Base-by-base conservation (phyloP, 192 early-diverging fungal species). In the Bifiguratus adelaidae region DNA sequence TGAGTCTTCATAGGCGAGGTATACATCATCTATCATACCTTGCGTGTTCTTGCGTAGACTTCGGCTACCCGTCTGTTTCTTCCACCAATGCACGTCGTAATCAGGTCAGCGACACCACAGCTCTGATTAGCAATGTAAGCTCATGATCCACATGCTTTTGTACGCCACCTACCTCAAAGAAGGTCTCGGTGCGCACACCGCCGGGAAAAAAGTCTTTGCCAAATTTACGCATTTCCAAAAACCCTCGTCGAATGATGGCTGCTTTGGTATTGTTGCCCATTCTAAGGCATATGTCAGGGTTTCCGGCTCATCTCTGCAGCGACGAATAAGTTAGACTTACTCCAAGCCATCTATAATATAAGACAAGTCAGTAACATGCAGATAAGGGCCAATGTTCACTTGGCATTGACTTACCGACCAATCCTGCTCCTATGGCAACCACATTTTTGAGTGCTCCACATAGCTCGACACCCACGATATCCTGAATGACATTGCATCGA, bases 401-500 rank as follows among this genome's bases (percentile, higher is more conserved):
- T n/a, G n/a, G n/a, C n/a, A n/a, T n/a, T n/a, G n/a, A n/a, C n/a
- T n/a, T n/a, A n/a, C n/a, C n/a, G n/a, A n/a, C n/a, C n/a, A 95
- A 67, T 22, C 95, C 92, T 6, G 89, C 91, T 15, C 82, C 92
- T 41, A 96, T 80, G 8, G 95, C 95, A 3, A 98, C 81, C 3
- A 98, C 78, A 68, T 98, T 98, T 65, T 98, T 98, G 20, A 98
- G 57, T 3, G 95, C 95, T 23, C 95, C 95, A 62, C 92, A 98
- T 22, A 98, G 68, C 71, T 98, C 90, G 22, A 94, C 91, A 30
- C 91, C 95, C 40, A 83, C 77, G 18, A 91, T 82, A 56, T 98
- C 95, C 36, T 77, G 52, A 34, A 89, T 78, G 38, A 83, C 79
- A 52, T 80, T 80, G 56, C 95, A 81, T 23, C 74, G 76, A 68